Conservation (phyloP, 352 stramenopile species). For the Pythium phragmiticola region DNA sequence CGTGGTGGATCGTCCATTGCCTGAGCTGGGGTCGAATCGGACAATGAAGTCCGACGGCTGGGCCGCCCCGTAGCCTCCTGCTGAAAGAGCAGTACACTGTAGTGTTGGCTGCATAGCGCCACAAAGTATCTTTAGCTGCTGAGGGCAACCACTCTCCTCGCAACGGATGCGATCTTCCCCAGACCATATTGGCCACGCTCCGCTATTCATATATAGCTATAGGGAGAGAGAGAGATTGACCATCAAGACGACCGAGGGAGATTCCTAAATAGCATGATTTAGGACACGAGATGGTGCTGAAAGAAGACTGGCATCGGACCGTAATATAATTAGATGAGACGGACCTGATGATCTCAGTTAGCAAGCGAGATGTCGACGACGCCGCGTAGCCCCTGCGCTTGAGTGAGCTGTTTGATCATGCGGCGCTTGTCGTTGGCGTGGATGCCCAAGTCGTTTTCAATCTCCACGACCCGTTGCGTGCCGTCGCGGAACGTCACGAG, state of each 20-base stretch:
- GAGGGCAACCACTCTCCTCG: too few relatives aligned
- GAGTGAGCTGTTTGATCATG: slow-evolving; percentile 50
- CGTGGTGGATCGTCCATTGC: slow-evolving; percentile 26
- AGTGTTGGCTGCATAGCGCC: too few relatives aligned
- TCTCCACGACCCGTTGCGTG: slow-evolving; percentile 62
- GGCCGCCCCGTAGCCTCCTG: too few relatives aligned
- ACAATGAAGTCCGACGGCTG: not conserved
- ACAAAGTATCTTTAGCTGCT: too few relatives aligned
- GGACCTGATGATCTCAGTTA: slow-evolving; percentile 16
- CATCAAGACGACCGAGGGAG: not conserved
- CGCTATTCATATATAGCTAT: too few relatives aligned
- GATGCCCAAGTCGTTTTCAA: slow-evolving; percentile 73
- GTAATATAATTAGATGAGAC: not conserved
- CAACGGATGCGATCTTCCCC: slow-evolving; percentile 3
- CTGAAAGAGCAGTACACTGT: too few relatives aligned
- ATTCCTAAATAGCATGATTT: slow-evolving; percentile 16
- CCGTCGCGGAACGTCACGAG: slow-evolving; percentile 71
- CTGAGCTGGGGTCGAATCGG: not conserved
- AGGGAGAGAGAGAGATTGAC: too few relatives aligned
- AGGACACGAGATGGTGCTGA: not conserved
- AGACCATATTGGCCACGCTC: not conserved
- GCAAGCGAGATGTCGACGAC: slow-evolving; percentile 57
- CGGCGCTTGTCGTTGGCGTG: slow-evolving; percentile 39
- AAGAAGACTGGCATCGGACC: not conserved
- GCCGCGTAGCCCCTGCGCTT: slow-evolving; percentile 47